Base-by-base conservation (phyloP, 352 stramenopile genomes). In the Thalassiosira ordinaria region DNA sequence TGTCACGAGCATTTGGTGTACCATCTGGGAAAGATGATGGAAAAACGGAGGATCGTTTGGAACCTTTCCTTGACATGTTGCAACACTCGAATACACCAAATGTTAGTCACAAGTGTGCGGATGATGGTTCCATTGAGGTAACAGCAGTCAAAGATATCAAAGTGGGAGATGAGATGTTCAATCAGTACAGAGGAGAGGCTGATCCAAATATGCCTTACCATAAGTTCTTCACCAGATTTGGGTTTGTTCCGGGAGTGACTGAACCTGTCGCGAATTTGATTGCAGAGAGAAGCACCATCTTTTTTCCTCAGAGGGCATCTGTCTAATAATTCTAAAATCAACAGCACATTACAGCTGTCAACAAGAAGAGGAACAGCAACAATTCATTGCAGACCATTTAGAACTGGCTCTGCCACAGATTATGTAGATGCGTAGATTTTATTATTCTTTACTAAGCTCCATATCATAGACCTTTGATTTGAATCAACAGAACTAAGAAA, bases 141-240 rank as follows among this genome's bases (percentile, higher is more conserved):
- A 80, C 62, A 59, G 85, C 85, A 20, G 37, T 59, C 47, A 16
- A 29, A 8, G 35, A 52, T 7, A 85, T 92, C 49, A 24, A 56
- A 39, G 55, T 69, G 4, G 83, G 78, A 0, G 80, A 89, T 9
- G 87, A 92, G 69, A 44, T 92, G 9, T 84, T 85, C 16, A 92
- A 92, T 70, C 80, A 86, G 67, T 92, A 92, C 68, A 71, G 72
- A 44, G 79, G 71, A 39, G 87, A 92, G 61, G 77, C 87, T 56
- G 85, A 91, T 68, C n/a, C n/a, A n/a, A n/a, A n/a, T n/a, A 92
- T 92, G 87, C 87, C 87, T 14, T 91, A 90, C 75, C 78, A 89
- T 35, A 83, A 87, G 27, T 92, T 91, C 33, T 92, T 91, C 62
- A 91, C 82, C 16, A 20, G 87, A 16, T 91, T 89, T 86, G 87